Evolutionary conservation across 768 basidiomycete genomes (phyloP), one percentile per base, ranked within the genome.

Genomic region (Macrolepiota dolichaula): DNA sequence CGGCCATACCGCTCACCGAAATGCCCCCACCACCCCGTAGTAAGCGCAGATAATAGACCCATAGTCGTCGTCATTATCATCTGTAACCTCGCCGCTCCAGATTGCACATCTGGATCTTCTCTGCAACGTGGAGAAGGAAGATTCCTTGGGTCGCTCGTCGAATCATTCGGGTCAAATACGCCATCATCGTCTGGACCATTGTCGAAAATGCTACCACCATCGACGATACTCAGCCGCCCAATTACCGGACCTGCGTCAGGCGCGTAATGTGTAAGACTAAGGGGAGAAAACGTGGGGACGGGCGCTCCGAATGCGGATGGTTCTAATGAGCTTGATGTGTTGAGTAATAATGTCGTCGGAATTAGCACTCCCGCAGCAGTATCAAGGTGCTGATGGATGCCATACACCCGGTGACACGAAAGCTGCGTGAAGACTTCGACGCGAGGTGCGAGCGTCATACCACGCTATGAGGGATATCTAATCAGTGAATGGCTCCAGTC

Each of bases 21-120:
- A 59, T 84, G 84, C 29, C 92, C 92, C 95, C 95, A 97, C 85
- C 88, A 94, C 2, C 88, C 91, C 0, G 93, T 92, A 4, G 92
- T 95, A 29, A 96, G 72, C 0, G 92, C 93, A 19, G 89, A 89
- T 13, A 97, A 80, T 3, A 86, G 65, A 5, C 95, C 95, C 84
- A 89, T 88, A 2, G 80, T 86, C 12, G 88, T 86, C 0, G 86
- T 91, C 82, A 94, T 88, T 59, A 85, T 78, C 1, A 85, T 86
- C 66, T 93, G 91, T 11, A 93, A 74, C 37, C 81, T 81, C 6
- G 89, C 92, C 0, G 89, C 88, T 42, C 80, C 80, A 3, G 86
- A 81, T 68, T 89, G 88, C 0, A 93, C 92, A 1, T 78, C 80
- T 19, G 91, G 81, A 64, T 80, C 74, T 3, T 72, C 62, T 32